Percentiles rank a stretch among this genome's conserved stretches.
Conservation (phyloP, 2,329 filamentous ascomycete species). For the Botrytis pseudocinerea region DNA sequence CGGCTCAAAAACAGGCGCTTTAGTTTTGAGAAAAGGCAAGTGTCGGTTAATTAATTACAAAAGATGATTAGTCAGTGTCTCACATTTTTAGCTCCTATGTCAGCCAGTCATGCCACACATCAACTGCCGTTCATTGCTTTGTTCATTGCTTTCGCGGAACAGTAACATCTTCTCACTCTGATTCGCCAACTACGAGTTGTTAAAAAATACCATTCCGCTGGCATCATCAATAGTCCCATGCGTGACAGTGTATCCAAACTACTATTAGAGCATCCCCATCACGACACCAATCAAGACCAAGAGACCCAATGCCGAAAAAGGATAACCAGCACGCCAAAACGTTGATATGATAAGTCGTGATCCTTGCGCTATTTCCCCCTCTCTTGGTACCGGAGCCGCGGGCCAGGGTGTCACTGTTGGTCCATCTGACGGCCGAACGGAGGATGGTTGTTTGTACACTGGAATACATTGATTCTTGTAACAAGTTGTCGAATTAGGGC, state of each 20-base stretch:
- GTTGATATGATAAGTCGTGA: conserved; percentile 23
- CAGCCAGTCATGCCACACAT: background rate
- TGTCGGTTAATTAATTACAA: background rate
- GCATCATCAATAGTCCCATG: background rate
- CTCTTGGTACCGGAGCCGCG: conserved; percentile 27
- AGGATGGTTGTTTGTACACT: conserved; percentile 25
- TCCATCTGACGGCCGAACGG: conserved; percentile 24
- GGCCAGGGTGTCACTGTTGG: conserved; percentile 31
- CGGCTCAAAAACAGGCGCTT: background rate
- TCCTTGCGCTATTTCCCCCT: conserved; percentile 35
- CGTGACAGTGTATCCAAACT: conserved; percentile 7
- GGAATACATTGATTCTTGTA: conserved; percentile 26
- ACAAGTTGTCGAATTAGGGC: conserved; percentile 27
- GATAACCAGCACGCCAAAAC: conserved; percentile 25
- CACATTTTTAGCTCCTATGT: background rate
- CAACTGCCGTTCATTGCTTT: conserved; percentile 2
- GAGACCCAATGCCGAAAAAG: conserved; percentile 27
- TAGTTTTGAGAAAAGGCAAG: background rate
- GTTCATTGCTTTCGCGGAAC: background rate
- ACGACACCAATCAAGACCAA: conserved; percentile 30
- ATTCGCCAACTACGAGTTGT: background rate
- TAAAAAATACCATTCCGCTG: background rate
- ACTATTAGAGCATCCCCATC: conserved; percentile 33
- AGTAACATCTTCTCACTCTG: background rate
- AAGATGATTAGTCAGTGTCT: background rate